Conservation (phyloP, 805 yeast genomes). For the Yamadazyma paraphyllophila region DNA sequence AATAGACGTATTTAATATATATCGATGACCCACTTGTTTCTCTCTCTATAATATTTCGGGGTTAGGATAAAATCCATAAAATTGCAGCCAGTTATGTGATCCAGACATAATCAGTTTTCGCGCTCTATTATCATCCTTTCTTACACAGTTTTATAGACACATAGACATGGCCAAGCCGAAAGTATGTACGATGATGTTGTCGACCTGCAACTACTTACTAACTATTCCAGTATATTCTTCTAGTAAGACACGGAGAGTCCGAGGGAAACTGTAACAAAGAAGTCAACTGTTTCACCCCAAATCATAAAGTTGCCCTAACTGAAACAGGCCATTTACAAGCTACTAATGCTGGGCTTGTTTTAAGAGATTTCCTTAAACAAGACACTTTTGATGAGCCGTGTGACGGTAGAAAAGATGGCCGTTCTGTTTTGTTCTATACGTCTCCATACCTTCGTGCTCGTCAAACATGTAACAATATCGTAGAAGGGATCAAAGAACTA, state of each 20-base stretch:
- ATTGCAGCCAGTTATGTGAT: background rate
- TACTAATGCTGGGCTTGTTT: conserved; percentile 53
- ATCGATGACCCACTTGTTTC: conserved; percentile 1
- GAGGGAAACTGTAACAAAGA: conserved; percentile 86
- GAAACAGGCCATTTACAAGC: conserved; percentile 68
- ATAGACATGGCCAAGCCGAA: conserved; percentile 11
- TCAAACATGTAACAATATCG: conserved; percentile 73
- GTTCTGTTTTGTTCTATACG: conserved; percentile 69
- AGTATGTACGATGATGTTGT: conserved; percentile 5
- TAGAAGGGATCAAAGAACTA: conserved; percentile 53
- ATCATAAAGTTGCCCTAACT: conserved; percentile 77
- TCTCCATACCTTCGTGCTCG: conserved; percentile 85
- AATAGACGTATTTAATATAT: conserved; percentile 9
- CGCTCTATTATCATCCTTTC: background rate
- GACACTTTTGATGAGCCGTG: conserved; percentile 27
- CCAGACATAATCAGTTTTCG: background rate
- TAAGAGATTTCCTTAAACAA: conserved; percentile 37
- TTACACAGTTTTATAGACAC: background rate
- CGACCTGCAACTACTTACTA: background rate
- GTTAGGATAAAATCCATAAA: too few relatives aligned
- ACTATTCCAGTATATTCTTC: conserved; percentile 55
- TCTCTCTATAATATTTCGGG: background rate
- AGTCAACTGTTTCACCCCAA: conserved; percentile 74
- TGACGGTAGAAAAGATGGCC: conserved; percentile 16
- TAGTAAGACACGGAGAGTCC: conserved; percentile 90